Percentiles rank a stretch among this genome's conserved stretches.
phyloP scores from a whole-genome alignment of 208 protist genomes.

The Strigomonas galati region DNA sequence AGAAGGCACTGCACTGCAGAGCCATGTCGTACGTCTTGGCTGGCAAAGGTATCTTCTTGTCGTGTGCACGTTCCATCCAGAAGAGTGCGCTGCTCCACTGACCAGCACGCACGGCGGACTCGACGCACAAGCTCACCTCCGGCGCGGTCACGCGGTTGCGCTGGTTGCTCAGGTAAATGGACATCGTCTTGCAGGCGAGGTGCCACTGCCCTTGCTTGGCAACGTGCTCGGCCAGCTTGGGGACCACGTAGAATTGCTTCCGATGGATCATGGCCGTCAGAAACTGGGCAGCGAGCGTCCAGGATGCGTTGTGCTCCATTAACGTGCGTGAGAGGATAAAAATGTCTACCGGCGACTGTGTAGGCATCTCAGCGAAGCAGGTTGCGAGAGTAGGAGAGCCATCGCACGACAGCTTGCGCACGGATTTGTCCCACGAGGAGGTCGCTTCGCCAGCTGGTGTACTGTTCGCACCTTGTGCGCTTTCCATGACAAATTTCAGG shows the following conservation, averaged over 20 bases:
- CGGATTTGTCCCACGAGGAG: background rate
- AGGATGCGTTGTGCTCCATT: conserved; percentile 50
- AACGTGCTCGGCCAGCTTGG: conserved; percentile 38
- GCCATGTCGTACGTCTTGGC: conserved; percentile 48
- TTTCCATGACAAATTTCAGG: conserved; percentile 32
- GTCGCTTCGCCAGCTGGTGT: background rate
- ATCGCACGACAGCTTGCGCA: conserved; percentile 10
- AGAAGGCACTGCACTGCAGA: conserved; percentile 36
- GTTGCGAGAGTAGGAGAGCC: background rate
- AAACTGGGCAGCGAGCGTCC: conserved; percentile 51
- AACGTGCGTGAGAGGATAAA: conserved; percentile 62
- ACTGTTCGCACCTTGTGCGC: background rate
- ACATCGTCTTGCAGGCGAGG: conserved; percentile 48
- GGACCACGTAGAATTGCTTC: conserved; percentile 48
- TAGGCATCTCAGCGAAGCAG: conserved; percentile 23
- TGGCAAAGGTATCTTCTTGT: conserved; percentile 24
- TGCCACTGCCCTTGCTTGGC: conserved; percentile 47
- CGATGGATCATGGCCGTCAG: conserved; percentile 52
- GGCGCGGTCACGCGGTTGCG: conserved; percentile 27
- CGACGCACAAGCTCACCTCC: conserved; percentile 57
- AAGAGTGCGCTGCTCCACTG: conserved; percentile 79
- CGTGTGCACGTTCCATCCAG: conserved; percentile 73
- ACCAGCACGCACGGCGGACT: conserved; percentile 49
- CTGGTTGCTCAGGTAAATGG: conserved; percentile 63
- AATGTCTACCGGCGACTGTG: conserved; percentile 33